These are phyloP conservation scores for Trypanosoma caninum DNA, from an alignment of 208 protist species.

Conservation along the genomic window DNA sequence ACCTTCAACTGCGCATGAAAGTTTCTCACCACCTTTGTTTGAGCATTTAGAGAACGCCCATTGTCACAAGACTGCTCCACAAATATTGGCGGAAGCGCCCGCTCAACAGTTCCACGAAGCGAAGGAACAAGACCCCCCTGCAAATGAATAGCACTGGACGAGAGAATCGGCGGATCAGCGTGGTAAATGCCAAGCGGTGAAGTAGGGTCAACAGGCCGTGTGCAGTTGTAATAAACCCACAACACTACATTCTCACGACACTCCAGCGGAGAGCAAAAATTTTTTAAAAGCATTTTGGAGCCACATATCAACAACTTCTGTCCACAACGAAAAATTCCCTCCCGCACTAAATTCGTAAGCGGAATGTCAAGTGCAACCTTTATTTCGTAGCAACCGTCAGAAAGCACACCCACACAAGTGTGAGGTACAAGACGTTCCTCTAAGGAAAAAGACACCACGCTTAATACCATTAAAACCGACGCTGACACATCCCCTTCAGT, in stretches of 20 bases:
- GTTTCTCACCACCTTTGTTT: slow-evolving; percentile 33
- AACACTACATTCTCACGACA: slow-evolving; percentile 47
- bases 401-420: slow-evolving; percentile 51
- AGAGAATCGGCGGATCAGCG: slow-evolving; percentile 41
- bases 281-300: slow-evolving; percentile 37
- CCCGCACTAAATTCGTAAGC: slow-evolving; percentile 60
- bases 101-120: slow-evolving; percentile 56
- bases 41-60: slow-evolving; percentile 1
- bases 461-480: slow-evolving; percentile 58
- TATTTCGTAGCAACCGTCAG: slow-evolving; percentile 74
- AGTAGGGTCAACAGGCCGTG: slow-evolving; percentile 36
- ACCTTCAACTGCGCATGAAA: slow-evolving; percentile 40
- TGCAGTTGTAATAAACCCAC: slow-evolving; percentile 77
- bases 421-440: slow-evolving; percentile 51
- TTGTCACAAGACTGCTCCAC: slow-evolving; percentile 8
- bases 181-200: slow-evolving; percentile 54
- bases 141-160: slow-evolving; percentile 44
- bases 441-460: slow-evolving; percentile 23
- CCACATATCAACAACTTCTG: slow-evolving; percentile 70
- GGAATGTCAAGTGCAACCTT: slow-evolving; percentile 62
- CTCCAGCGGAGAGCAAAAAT: slow-evolving; percentile 50
- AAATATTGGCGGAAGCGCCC: slow-evolving; percentile 74
- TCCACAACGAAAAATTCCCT: slow-evolving; percentile 48
- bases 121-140: slow-evolving; percentile 72
- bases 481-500: slow-evolving; percentile 62